Evolutionary conservation across 257 asterid species (phyloP).

Genomic region (Leptodermis oblonga): DNA sequence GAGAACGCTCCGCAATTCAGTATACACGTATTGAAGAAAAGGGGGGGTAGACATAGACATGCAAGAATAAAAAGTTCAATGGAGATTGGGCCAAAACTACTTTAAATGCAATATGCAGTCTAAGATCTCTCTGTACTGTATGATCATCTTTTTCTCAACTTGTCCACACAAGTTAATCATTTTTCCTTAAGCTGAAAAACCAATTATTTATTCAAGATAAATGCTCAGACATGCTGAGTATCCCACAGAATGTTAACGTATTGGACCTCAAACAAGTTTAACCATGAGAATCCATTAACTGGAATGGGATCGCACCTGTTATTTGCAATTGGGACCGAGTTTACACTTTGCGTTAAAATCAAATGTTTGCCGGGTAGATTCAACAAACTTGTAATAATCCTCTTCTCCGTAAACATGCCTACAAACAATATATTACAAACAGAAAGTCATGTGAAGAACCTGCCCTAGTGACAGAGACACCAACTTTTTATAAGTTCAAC

Average conservation of each 20-base stretch:
- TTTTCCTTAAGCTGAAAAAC: background rate
- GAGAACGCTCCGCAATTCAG: background rate
- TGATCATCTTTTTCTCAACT: background rate
- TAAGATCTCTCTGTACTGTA: background rate
- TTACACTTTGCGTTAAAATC: background rate
- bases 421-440: slow-evolving; percentile 17
- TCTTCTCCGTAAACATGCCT: slow-evolving; percentile 75
- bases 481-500: background rate
- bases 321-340: background rate
- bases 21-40: too few species aligned
- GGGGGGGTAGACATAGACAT: background rate
- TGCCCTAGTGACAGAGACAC: background rate
- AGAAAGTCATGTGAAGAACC: background rate
- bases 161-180: background rate
- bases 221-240: background rate
- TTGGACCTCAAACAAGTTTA: background rate
- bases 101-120: background rate
- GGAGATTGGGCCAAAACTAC: background rate
- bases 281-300: background rate
- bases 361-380: slow-evolving; percentile 24
- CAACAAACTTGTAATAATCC: slow-evolving; percentile 45
- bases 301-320: background rate
- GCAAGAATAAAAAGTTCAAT: background rate
- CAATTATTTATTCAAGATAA: background rate
- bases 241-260: background rate